These are phyloP conservation scores for Tetrapyrgos nigripes DNA, from an alignment of 1,284 basidiomycete species.

Conservation along the genomic window DNA sequence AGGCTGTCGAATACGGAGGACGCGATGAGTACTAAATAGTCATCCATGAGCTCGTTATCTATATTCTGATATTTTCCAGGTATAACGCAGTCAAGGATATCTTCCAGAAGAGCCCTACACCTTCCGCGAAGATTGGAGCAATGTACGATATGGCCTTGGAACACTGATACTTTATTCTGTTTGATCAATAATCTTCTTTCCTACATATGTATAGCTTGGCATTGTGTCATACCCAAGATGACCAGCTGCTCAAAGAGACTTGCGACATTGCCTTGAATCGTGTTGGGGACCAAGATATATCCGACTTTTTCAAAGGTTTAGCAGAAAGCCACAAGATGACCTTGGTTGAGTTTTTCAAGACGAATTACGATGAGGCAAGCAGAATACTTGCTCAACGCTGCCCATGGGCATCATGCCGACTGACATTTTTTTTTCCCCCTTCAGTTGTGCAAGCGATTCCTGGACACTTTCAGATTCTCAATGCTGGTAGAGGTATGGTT, in stretches of 20 bases:
- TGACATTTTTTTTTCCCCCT: background rate
- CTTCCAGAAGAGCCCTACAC: conserved; percentile 77
- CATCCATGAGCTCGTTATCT: background rate
- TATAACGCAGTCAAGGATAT: conserved; percentile 75
- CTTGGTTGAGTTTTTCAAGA: conserved; percentile 46
- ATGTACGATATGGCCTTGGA: conserved; percentile 50
- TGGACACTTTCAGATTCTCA: conserved; percentile 10
- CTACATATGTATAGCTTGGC: conserved; percentile 33
- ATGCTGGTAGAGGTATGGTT: conserved; percentile 15
- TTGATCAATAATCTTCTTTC: background rate
- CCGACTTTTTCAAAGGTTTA: conserved; percentile 59
- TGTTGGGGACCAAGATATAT: conserved; percentile 69
- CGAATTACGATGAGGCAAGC: conserved; percentile 72
- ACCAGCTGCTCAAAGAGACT: conserved; percentile 59
- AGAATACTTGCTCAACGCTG: background rate
- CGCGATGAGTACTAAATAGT: conserved; percentile 59
- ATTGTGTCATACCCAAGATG: conserved; percentile 53
- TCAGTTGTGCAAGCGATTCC: conserved; percentile 14
- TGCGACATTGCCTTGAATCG: conserved; percentile 63
- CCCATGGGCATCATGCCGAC: background rate
- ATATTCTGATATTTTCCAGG: background rate
- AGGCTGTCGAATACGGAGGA: conserved; percentile 81
- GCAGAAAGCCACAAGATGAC: conserved; percentile 48
- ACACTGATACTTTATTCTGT: conserved; percentile 21
- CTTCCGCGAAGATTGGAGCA: conserved; percentile 71